A percentile compares a stretch with the other conserved stretches of the same genome.
Conservation (phyloP, 2,329 filamentous ascomycete species). For the Monosporascus sp. region DNA sequence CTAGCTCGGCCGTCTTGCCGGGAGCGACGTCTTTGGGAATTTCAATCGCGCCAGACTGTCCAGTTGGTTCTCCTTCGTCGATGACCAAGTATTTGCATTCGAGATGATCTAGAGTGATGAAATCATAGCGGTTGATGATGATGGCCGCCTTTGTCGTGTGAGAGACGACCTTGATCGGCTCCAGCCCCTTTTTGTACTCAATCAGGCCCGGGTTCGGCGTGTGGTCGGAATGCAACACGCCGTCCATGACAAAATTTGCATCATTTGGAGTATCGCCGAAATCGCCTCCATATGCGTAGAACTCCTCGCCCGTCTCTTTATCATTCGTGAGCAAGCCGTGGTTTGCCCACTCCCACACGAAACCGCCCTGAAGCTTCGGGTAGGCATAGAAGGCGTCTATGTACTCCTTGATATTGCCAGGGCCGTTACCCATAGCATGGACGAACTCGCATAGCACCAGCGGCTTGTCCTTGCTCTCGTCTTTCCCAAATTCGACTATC, state of each 20-base stretch:
- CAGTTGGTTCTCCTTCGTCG: slow-evolving; percentile 19
- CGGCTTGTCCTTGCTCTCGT: slow-evolving; percentile 38
- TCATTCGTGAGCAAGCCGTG: slow-evolving; percentile 42
- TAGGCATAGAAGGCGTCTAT: slow-evolving; percentile 54
- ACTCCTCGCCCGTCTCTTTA: slow-evolving; percentile 33
- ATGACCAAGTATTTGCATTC: slow-evolving; percentile 24
- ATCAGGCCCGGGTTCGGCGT: slow-evolving; percentile 36
- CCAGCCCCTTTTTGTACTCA: slow-evolving; percentile 42
- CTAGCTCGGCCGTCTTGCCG: slow-evolving; percentile 19
- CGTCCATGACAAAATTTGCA: slow-evolving; percentile 48
- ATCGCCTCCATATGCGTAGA: slow-evolving; percentile 50
- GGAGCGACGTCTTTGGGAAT: slow-evolving; percentile 21
- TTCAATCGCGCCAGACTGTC: slow-evolving; percentile 15
- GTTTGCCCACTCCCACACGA: slow-evolving; percentile 57
- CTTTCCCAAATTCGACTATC: slow-evolving; percentile 30
- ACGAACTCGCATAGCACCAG: slow-evolving; percentile 46
- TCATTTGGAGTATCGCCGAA: slow-evolving; percentile 54
- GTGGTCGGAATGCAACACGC: slow-evolving; percentile 41
- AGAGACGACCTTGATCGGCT: slow-evolving; percentile 38
- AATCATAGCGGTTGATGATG: slow-evolving; percentile 37
- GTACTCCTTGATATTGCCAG: slow-evolving; percentile 60
- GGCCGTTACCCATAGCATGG: slow-evolving; percentile 63
- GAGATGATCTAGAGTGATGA: slow-evolving; percentile 34
- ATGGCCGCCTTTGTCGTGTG: slow-evolving; percentile 23
- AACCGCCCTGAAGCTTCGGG: slow-evolving; percentile 54